Conservation (phyloP, 2,329 filamentous ascomycete genomes). For the Dactylellina drechsleri region DNA sequence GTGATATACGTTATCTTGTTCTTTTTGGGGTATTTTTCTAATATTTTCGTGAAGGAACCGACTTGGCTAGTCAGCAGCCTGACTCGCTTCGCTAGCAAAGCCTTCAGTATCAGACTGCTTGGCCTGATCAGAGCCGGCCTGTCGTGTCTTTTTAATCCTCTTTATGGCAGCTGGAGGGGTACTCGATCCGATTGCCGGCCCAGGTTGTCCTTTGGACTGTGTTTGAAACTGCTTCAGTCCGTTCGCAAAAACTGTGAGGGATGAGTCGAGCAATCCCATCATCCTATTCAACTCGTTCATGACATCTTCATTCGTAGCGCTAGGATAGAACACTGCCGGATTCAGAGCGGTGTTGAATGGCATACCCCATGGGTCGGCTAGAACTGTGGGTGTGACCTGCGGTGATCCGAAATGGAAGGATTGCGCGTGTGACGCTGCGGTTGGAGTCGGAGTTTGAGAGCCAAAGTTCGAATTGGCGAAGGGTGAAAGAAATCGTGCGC, state of each 20-base stretch:
- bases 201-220: conserved; percentile 38
- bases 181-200: conserved; percentile 13
- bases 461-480: conserved; percentile 45
- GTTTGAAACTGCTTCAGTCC: conserved; percentile 45
- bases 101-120: conserved; percentile 52
- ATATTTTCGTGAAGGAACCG: neutral
- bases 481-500: conserved; percentile 43
- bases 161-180: conserved; percentile 24
- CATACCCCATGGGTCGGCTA: conserved; percentile 51
- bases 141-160: conserved; percentile 37
- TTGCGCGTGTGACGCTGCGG: conserved; percentile 45
- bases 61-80: conserved; percentile 25
- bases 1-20: neutral
- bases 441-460: conserved; percentile 48
- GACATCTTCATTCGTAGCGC: conserved; percentile 46
- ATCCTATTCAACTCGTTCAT: conserved; percentile 40
- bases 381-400: conserved; percentile 20
- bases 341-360: conserved; percentile 43
- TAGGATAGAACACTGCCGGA: conserved; percentile 46
- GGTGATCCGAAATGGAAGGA: conserved; percentile 34
- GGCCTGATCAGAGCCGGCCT: conserved; percentile 28
- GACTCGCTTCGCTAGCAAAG: conserved; percentile 51
- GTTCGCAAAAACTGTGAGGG: conserved; percentile 44
- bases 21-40: conserved; percentile 1
- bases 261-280: conserved; percentile 44